Base-by-base conservation (phyloP, 305 asterid genomes). In the Rubia tinctorum region DNA sequence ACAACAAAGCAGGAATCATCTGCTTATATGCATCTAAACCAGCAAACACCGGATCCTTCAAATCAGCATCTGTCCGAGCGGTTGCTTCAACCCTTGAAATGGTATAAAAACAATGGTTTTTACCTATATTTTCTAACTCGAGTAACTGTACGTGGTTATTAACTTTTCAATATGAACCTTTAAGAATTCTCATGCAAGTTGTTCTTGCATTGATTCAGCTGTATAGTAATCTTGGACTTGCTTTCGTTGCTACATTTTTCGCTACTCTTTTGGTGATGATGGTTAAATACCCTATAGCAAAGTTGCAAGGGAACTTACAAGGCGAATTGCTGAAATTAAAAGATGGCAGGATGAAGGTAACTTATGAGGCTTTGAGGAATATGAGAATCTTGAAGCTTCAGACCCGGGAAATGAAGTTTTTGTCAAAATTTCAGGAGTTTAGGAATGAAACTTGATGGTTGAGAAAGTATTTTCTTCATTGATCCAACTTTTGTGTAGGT, bases 351-450 rank as follows among this genome's bases (percentile, higher is more conserved):
- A 92, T 90, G 98, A 92, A 90, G 73, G 82, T 88, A 2, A 90
- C 94, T 0, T 90, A 42, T 51, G 97, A 92, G 79, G 83, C 90
- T 23, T 81, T 92, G 82, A 82, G 96, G 84, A 90, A 89, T 83
- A 92, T 92, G 97, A 84, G 96, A 79, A 89, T 88, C 58, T 94
- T 92, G 69, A 92, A 90, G 76, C 90, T 92, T 61, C 95, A 92
- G 77, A 92, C 95, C 49, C 90, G 98, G 98, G 98, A 92, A 78
- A 64, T 87, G 87, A 89, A 84, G 82, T 88, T 88, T 72, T 86
- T 92, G 61, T 80, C 87, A 2, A 92, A 82, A 77, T 83, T 90
- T 63, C 43, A 71, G 13, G 89, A 82, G 20, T 81, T 89, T 40
- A 81, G 98, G 78, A 81, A 76, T 0, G 97, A 92, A 88, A 77